phyloP scores from a whole-genome alignment of 75 land plant species.

The Pinus tabuliformis region DNA sequence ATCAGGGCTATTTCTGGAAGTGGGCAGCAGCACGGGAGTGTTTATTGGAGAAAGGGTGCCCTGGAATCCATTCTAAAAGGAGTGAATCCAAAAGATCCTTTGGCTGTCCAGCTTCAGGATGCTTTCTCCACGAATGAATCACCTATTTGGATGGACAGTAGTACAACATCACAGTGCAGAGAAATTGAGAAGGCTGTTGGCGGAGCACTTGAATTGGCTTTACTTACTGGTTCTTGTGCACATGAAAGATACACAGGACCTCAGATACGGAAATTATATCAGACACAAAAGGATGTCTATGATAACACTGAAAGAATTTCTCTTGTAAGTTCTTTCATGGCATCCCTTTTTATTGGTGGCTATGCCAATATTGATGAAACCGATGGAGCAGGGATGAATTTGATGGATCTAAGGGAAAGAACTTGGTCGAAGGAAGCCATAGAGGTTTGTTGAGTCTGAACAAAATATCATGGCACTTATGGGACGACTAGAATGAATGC shows the following conservation, averaged over 20 bases:
- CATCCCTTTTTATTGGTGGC: constrained; percentile 83
- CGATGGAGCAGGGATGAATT: constrained; percentile 98
- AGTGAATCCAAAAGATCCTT: constrained; percentile 42
- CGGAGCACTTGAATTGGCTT: constrained; percentile 66
- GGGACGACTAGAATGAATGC: not conserved
- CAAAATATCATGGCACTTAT: not conserved
- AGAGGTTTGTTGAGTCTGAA: constrained; percentile 42
- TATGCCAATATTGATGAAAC: constrained; percentile 90
- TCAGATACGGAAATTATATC: constrained; percentile 78
- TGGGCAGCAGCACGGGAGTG: constrained; percentile 99
- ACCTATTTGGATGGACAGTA: constrained; percentile 98
- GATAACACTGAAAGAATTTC: constrained; percentile 87
- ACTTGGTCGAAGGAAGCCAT: constrained; percentile 70
- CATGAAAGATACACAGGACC: constrained; percentile 95
- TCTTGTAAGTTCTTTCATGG: constrained; percentile 96
- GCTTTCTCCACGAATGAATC: constrained; percentile 85
- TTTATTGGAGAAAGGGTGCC: constrained; percentile 84
- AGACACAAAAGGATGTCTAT: constrained; percentile 63
- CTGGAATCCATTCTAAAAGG: constrained; percentile 27
- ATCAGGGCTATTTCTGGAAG: constrained; percentile 91
- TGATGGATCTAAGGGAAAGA: constrained; percentile 83
- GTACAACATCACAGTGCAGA: constrained; percentile 82
- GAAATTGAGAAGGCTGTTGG: constrained; percentile 88
- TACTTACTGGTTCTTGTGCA: constrained; percentile 87
- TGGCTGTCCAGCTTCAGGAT: constrained; percentile 57